Base-by-base conservation (phyloP, 345 rosid species). In the thale cress (Arabidopsis thaliana) region DNA sequence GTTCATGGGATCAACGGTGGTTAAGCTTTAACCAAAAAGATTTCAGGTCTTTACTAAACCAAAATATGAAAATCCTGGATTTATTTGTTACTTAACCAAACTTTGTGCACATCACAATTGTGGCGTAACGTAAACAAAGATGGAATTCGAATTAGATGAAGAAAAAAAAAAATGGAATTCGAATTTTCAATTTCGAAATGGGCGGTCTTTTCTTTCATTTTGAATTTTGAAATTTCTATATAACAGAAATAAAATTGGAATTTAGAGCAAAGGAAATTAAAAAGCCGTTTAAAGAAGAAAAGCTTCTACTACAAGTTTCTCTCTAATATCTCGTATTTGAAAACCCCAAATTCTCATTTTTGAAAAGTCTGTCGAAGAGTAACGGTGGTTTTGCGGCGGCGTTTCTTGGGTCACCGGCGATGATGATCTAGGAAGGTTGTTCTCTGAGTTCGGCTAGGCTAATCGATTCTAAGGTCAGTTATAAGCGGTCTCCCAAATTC, bases 401-500 rank as follows among this genome's bases (percentile, higher is more conserved):
- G 97, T 89, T 0, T 92, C 94, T 0, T 91, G 92, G 94, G 91
- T 87, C 80, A 91, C 94, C 55, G 87, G 73, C 53, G 97, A 91
- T 66, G 69, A 59, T 32, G 62, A 83, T 7, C 32, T 28, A 28
- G 32, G 32, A 28, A 28, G 32, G 32, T 88, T 91, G 20, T 91
- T 91, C 81, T 69, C 87, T 69, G 1, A 76, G 8, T 91, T 7
- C n/a, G 97, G 94, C 71, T 85, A 87, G 34, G 58, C 87, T 79
- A 20, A 44, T 91, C 76, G 94, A 89, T 75, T 87, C 94, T 86
- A 89, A 89, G 97, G 94, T 91, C 92, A 75, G 94, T 88, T 82
- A 25, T 81, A 7, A 61, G 69, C 30, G 57, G 46, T 45, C 69
- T 28, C 32, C 32, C 32, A 28, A 28, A 28, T 24, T 25, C 30